Percentiles rank a stretch among this genome's conserved stretches.
These are phyloP conservation scores for Isatis lusitanica DNA, from an alignment of 441 rosid species.

Conservation along the genomic window DNA sequence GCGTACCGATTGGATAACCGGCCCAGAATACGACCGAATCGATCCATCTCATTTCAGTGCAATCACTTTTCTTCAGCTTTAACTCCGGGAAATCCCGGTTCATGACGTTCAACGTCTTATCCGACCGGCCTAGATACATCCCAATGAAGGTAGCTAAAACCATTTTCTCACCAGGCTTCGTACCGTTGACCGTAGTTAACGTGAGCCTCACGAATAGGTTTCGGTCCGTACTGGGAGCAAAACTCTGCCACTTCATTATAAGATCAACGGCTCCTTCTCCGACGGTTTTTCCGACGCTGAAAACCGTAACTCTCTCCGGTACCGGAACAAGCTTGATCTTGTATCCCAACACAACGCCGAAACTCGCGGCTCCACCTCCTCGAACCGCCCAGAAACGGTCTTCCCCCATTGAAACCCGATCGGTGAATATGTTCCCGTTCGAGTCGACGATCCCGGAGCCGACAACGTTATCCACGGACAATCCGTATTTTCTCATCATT, in stretches of 20 bases:
- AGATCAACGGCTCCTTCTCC: constrained; percentile 36
- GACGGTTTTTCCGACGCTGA: constrained; percentile 19
- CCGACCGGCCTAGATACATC: constrained; percentile 38
- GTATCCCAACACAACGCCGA: constrained; percentile 43
- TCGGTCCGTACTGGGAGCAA: constrained; percentile 36
- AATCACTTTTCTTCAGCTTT: constrained; percentile 35
- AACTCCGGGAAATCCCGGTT: constrained; percentile 36
- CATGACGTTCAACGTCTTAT: constrained; percentile 17
- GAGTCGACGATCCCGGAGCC: constrained; percentile 44
- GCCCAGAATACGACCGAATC: constrained; percentile 39
- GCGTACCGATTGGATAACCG: constrained; percentile 21
- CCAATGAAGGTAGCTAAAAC: constrained; percentile 26
- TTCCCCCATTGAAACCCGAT: constrained; percentile 49
- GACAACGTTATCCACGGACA: constrained; percentile 44
- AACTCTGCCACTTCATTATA: constrained; percentile 38
- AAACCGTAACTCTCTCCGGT: constrained; percentile 42
- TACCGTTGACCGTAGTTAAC: constrained; percentile 26
- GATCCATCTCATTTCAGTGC: constrained; percentile 45
- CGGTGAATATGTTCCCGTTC: constrained; percentile 26
- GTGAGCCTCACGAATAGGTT: constrained; percentile 37
- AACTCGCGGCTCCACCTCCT: constrained; percentile 51
- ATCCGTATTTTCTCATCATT: constrained; percentile 48
- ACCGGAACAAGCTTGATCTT: constrained; percentile 38
- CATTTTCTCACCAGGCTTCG: constrained; percentile 15
- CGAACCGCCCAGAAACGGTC: constrained; percentile 55